Evolutionary conservation across 1,284 basidiomycete genomes (phyloP).

Genomic region (Thecaphora frezii): DNA sequence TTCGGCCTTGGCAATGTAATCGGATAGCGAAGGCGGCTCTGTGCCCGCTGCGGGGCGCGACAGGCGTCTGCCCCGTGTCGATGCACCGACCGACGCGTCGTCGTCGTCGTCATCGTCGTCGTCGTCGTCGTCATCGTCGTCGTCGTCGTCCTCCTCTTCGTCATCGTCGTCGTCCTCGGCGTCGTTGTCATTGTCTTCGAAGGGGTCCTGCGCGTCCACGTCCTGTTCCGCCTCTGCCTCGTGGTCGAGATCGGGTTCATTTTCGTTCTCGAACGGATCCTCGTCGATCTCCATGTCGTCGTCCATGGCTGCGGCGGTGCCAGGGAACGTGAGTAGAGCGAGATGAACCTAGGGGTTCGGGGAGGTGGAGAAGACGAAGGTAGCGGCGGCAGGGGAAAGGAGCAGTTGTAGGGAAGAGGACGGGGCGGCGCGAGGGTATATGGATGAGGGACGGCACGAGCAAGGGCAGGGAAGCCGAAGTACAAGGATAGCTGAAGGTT

Average conservation of each 20-base stretch:
- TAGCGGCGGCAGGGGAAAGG: too few species aligned
- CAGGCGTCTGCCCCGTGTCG: too few species aligned
- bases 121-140: slow-evolving; percentile 16
- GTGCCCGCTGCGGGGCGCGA: not conserved
- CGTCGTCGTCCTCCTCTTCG: slow-evolving; percentile 13
- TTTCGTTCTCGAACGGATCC: slow-evolving; percentile 24
- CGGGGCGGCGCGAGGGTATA: too few species aligned
- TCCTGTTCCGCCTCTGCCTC: slow-evolving; percentile 18
- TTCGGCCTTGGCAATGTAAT: slow-evolving; percentile 25
- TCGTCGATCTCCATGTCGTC: slow-evolving; percentile 40
- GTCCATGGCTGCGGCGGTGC: slow-evolving; percentile 14
- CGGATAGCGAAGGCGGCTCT: slow-evolving; percentile 2
- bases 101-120: slow-evolving; percentile 13
- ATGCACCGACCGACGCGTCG: not conserved
- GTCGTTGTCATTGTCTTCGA: slow-evolving; percentile 15
- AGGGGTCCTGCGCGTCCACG: too few species aligned
- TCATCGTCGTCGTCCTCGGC: slow-evolving; percentile 13
- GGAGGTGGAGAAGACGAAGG: too few species aligned
- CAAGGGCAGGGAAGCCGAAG: too few species aligned
- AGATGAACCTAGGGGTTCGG: too few species aligned
- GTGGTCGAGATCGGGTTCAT: slow-evolving; percentile 20
- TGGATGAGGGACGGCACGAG: too few species aligned
- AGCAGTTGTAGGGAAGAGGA: too few species aligned
- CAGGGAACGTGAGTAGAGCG: not conserved
- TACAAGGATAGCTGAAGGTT: too few species aligned